Conservation (phyloP, 495 filamentous ascomycete genomes). For the Xylaria venustula region DNA sequence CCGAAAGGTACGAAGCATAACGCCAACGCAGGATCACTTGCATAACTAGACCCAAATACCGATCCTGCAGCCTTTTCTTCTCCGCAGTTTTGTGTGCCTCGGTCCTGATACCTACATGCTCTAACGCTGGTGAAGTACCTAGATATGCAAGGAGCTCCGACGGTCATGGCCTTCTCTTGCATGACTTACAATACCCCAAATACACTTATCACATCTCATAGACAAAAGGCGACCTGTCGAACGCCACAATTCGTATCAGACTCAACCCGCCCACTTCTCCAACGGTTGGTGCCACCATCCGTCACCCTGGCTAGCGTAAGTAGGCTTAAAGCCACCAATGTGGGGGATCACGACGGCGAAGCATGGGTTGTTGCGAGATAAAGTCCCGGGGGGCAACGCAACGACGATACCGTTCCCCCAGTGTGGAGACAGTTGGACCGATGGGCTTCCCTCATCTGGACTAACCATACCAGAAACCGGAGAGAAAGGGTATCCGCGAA, state of each 20-base stretch:
- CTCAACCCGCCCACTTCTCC: slow-evolving; percentile 1
- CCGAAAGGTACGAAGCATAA: neutral
- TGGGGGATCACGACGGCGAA: slow-evolving; percentile 6
- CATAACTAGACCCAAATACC: slow-evolving; percentile 15
- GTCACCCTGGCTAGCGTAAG: slow-evolving; percentile 1
- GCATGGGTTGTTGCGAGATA: neutral
- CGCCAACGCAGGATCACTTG: slow-evolving; percentile 18
- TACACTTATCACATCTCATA: slow-evolving; percentile 1
- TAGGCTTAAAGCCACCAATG: slow-evolving; percentile 7
- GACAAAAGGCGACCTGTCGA: neutral
- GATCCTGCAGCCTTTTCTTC: slow-evolving; percentile 10
- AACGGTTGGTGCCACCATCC: neutral
- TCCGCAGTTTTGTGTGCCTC: neutral
- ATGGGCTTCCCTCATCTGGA: neutral
- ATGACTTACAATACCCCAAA: slow-evolving; percentile 4
- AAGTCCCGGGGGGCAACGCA: neutral
- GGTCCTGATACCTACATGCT: neutral
- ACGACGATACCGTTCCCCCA: slow-evolving; percentile 2
- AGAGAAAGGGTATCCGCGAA: neutral
- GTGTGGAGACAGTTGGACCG: slow-evolving; percentile 4
- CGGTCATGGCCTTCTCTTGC: slow-evolving; percentile 1
- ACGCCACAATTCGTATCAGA: slow-evolving; percentile 11
- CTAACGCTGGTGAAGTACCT: neutral
- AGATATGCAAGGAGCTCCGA: neutral
- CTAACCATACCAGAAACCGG: neutral